Evolutionary conservation across 2,329 filamentous ascomycete species (phyloP).

Genomic region (Claviceps citrina): DNA sequence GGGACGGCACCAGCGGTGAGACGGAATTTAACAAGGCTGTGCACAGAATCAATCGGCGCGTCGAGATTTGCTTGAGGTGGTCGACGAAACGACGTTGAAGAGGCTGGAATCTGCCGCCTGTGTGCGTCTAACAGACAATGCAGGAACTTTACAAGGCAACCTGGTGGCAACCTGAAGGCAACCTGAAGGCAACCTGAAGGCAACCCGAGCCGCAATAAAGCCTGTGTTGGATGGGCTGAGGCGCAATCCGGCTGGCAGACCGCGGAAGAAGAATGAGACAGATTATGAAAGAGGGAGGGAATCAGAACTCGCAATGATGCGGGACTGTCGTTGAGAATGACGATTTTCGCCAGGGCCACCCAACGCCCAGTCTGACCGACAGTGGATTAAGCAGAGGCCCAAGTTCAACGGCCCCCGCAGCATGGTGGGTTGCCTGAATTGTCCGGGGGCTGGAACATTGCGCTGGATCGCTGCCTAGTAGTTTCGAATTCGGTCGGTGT

Average conservation of each 20-base stretch:
- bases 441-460: slow-evolving; percentile 1
- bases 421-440: background rate
- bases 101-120: background rate
- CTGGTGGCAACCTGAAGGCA: too few species aligned
- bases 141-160: background rate
- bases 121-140: background rate
- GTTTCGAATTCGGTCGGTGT: background rate
- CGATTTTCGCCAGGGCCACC: slow-evolving; percentile 7
- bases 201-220: too few species aligned
- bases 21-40: background rate
- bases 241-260: background rate
- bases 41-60: background rate
- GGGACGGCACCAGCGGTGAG: background rate
- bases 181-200: too few species aligned
- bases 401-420: background rate
- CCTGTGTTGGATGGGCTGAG: too few species aligned
- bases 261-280: background rate
- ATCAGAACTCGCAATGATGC: background rate
- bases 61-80: background rate
- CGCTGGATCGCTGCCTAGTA: background rate
- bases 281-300: background rate
- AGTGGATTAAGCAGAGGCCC: background rate
- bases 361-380: background rate
- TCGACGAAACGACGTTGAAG: background rate
- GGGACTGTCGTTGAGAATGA: slow-evolving; percentile 4